phyloP scores from a whole-genome alignment of 768 basidiomycete species.

The Mycena alexandri region DNA sequence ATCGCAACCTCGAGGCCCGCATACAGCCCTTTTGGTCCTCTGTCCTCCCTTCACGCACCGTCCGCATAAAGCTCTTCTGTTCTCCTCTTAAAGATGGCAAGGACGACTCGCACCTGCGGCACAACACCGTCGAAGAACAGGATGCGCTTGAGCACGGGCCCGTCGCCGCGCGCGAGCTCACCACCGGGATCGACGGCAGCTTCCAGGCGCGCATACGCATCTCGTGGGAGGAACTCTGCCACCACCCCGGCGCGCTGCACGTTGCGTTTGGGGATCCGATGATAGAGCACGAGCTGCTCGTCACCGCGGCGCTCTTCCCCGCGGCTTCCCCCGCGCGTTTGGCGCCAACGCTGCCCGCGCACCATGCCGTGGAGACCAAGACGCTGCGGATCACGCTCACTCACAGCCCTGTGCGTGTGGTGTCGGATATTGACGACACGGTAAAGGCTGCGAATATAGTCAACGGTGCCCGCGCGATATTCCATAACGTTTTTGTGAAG shows the following conservation, averaged over 20 bases:
- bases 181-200: conserved; percentile 77
- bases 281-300: conserved; percentile 66
- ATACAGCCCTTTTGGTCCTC: conserved; percentile 87
- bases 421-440: conserved; percentile 97
- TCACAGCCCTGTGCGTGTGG: conserved; percentile 76
- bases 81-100: conserved; percentile 45
- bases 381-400: conserved; percentile 64
- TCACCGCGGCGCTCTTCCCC: conserved; percentile 66
- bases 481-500: conserved; percentile 93
- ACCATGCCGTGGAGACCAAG: conserved; percentile 41
- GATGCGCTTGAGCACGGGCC: conserved; percentile 55
- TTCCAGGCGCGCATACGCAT: conserved; percentile 76
- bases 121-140: conserved; percentile 42
- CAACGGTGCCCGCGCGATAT: conserved; percentile 83
- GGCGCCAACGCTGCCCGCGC: conserved; percentile 24
- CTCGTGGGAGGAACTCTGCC: conserved; percentile 76
- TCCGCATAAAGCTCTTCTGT: conserved; percentile 74
- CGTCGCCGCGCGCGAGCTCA: conserved; percentile 62
- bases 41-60: conserved; percentile 70
- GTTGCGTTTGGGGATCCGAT: conserved; percentile 68
- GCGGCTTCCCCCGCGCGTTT: conserved; percentile 40
- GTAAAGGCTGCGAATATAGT: conserved; percentile 86
- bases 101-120: conserved; percentile 32
- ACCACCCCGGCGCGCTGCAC: conserved; percentile 68
- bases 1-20: conserved; percentile 82